phyloP scores from a whole-genome alignment of 2,329 filamentous ascomycete genomes.

The Scedosporium dehoogii region DNA sequence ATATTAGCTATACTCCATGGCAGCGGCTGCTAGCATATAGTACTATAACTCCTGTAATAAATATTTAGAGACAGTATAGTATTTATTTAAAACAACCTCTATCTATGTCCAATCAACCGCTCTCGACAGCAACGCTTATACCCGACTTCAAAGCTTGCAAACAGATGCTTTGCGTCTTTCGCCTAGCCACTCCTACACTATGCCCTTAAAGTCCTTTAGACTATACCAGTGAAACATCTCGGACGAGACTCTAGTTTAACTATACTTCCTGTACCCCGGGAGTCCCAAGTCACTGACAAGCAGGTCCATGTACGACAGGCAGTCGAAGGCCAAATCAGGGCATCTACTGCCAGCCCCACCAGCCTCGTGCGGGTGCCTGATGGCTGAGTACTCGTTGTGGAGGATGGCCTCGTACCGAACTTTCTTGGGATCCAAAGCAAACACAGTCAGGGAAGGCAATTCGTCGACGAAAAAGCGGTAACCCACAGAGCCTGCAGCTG shows the following conservation, averaged over 20 bases:
- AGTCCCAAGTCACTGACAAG: slow-evolving; percentile 5
- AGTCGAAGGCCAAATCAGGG: slow-evolving; percentile 8
- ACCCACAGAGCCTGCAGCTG: slow-evolving; percentile 7
- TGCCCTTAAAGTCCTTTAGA: slow-evolving; percentile 1
- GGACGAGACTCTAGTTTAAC: slow-evolving; percentile 5
- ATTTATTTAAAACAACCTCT: too few species aligned
- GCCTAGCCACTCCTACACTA: slow-evolving; percentile 7
- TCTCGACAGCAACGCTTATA: too few species aligned
- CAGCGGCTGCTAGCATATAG: too few species aligned
- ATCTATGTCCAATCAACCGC: too few species aligned
- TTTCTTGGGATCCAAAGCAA: not conserved
- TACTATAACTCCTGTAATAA: too few species aligned
- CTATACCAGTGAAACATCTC: slow-evolving; percentile 1
- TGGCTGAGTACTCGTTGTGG: slow-evolving; percentile 4
- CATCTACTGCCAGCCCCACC: slow-evolving; percentile 4
- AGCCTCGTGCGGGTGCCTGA: slow-evolving; percentile 3
- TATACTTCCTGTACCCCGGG: slow-evolving; percentile 3
- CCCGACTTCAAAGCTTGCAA: too few species aligned
- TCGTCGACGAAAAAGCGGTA: slow-evolving; percentile 5
- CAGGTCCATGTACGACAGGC: slow-evolving; percentile 6
- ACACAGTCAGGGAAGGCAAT: not conserved
- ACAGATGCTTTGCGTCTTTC: too few species aligned
- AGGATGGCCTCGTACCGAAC: not conserved
- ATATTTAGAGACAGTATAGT: too few species aligned
- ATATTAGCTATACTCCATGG: too few species aligned